Evolutionary conservation across 164 flowering plant species (phyloP).

Genomic region (Vitis riparia): DNA sequence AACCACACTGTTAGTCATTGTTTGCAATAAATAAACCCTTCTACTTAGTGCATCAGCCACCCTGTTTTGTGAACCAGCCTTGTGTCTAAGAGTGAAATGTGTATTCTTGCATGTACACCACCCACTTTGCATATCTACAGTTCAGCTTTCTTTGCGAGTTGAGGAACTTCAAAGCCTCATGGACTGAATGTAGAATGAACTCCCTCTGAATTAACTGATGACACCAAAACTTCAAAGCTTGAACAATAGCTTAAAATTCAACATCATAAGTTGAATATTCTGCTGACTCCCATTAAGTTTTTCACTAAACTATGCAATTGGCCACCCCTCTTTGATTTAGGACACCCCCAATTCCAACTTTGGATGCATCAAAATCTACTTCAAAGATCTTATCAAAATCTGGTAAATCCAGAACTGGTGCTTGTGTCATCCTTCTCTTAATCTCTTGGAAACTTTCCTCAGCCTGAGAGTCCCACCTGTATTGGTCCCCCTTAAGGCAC

Average conservation of each 20-base stretch:
- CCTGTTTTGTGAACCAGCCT: neutral
- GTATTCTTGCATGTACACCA: neutral
- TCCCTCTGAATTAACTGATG: neutral
- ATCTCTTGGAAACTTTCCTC: neutral
- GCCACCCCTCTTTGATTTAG: neutral
- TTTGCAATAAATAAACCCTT: neutral
- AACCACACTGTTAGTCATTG: no score
- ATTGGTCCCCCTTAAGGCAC: neutral
- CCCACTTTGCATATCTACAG: neutral
- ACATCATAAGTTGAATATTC: neutral
- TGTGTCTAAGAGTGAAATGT: neutral
- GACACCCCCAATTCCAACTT: constrained; percentile 1
- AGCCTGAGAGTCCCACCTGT: neutral
- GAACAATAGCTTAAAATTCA: constrained; percentile 8
- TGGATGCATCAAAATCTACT: neutral
- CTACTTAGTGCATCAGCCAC: constrained; percentile 3
- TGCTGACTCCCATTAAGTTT: neutral
- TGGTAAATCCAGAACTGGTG: neutral
- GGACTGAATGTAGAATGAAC: neutral
- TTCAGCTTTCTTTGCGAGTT: no score
- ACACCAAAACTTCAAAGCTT: neutral
- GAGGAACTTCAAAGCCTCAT: no score
- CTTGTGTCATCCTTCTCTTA: neutral
- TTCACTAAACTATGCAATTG: constrained; percentile 2
- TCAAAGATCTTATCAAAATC: constrained; percentile 1